Base-by-base conservation (phyloP, 2,329 filamentous ascomycete genomes). In the Colletotrichum lentis region DNA sequence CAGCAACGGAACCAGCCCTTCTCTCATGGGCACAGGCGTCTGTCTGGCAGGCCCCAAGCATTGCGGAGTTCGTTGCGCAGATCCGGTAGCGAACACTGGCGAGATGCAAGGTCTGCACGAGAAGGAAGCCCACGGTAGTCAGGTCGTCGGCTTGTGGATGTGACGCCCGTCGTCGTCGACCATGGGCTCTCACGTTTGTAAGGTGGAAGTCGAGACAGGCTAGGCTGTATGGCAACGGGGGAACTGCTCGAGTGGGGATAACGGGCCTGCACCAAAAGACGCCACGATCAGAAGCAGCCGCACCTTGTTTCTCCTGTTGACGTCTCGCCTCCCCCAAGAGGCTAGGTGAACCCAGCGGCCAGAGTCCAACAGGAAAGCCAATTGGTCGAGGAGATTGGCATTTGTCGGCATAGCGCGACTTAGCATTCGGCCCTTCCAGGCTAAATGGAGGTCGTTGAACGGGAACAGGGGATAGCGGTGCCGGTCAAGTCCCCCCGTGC, bases 361-460 rank as follows among this genome's bases (percentile, higher is more conserved):
- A 24, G 14, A n/a, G 64, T n/a, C 24, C 41, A 53, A 58, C 39
- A 35, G 47, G 54, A 31, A 35, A 55, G 49, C 49, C 67, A 66
- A 75, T 75, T 73, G 72, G 69, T 53, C 57, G 64, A 66, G 62
- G 70, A 70, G 71, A 79, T 78, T 79, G 76, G 77, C 56, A 80
- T 78, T 79, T 76, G 77, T 61, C 74, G 76, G 77, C 73, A 77
- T 76, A 80, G 78, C 76, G 71, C 73, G 74, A 73, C 71, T 73
- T 72, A 55, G 72, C 71, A 78, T 74, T 78, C 77, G 77, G 77
- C 76, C 78, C 77, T 78, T 80, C 78, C 76, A 81, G 80, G 79
- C 80, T 81, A 81, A 81, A 80, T 72, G 75, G 74, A 70, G 70
- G 67, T 68, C 53, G 71, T 71, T 72, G 71, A 74, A 72, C 75